Base-by-base conservation (phyloP, 306 rosid species). In the Carpinus fangiana region DNA sequence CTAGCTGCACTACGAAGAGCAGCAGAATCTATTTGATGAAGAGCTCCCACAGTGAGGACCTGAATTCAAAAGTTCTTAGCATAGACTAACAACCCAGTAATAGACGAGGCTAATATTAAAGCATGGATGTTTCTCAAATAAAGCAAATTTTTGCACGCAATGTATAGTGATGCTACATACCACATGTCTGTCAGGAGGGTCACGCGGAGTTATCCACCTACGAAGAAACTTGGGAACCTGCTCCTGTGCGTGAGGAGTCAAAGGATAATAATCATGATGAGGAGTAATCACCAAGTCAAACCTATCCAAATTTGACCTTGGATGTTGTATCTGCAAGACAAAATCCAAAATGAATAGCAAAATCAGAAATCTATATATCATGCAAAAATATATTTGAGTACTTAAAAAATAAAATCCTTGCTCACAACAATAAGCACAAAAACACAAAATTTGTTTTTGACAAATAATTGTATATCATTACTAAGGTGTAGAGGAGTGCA, bases 281-380 rank as follows among this genome's bases (percentile, higher is more conserved):
- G 99, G 98, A 7, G 98, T 77, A 60, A 95, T 91, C 80, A 95
- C 99, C 89, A 95, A 73, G 80, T 95, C 99, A 73, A 93, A 91
- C 80, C 99, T 89, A 84, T 85, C 81, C 86, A 95, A 86, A 69
- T 80, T 89, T 81, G 78, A 74, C 78, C 99, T 91, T 54, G 99
- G 98, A 86, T 93, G 99, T 82, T 83, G 90, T 81, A 88, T 84
- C 92, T 88, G 60, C 70, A 48, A 76, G 23, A 31, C 3, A 62
- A 75, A 68, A 61, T 16, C 64, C 11, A 80, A 54, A 65, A 34
- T 28, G 10, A 46, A 69, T 1, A 26, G 3, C 73, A 74, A 31
- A 10, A 21, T 69, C 57, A n/a, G 62, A 8, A 62, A 26, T 72
- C 50, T 47, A 75, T 20, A 73, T 67, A 28, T 10, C 23, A 14